A percentile compares a stretch with the other conserved stretches of the same genome.
phyloP scores from a whole-genome alignment of 2,329 filamentous ascomycete species.

The Calycina herbarum region DNA sequence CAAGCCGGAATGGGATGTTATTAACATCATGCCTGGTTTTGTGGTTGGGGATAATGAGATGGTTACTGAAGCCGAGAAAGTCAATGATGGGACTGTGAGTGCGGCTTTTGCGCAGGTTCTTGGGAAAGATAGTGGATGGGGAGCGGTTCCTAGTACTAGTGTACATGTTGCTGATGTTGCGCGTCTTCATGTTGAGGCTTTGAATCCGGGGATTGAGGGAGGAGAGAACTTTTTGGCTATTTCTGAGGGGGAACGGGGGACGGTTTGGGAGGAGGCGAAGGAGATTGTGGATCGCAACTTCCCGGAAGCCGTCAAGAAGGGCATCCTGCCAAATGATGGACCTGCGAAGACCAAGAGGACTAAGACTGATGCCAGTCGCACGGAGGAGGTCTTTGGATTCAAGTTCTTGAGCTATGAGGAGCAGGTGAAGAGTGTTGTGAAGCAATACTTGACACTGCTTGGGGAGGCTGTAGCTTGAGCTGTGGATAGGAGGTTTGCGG shows the following conservation, averaged over 20 bases:
- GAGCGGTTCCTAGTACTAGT: conserved; percentile 22
- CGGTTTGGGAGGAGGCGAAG: conserved; percentile 42
- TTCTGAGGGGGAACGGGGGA: conserved; percentile 27
- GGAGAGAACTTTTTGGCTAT: conserved; percentile 28
- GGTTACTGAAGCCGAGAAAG: conserved; percentile 19
- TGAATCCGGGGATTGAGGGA: conserved; percentile 26
- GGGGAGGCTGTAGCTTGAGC: conserved; percentile 20
- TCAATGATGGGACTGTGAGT: conserved; percentile 22
- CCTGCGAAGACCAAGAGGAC: conserved; percentile 21
- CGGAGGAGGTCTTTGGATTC: conserved; percentile 39
- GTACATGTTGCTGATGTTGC: conserved; percentile 30
- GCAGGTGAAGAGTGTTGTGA: conserved; percentile 38
- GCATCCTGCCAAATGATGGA: conserved; percentile 30
- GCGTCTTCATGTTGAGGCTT: conserved; percentile 25
- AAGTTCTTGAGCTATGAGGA: conserved; percentile 39
- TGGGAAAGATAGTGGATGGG: conserved; percentile 24
- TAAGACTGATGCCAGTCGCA: conserved; percentile 34
- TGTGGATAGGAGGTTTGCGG: too few species aligned
- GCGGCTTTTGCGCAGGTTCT: conserved; percentile 26
- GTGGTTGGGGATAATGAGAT: conserved; percentile 30
- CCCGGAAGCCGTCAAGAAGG: conserved; percentile 34
- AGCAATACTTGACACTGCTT: conserved; percentile 39
- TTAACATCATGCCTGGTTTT: conserved; percentile 31
- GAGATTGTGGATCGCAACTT: conserved; percentile 40
- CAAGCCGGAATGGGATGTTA: conserved; percentile 28